phyloP scores from a whole-genome alignment of 176 grass and related monocot species.

The Avena atlantica region DNA sequence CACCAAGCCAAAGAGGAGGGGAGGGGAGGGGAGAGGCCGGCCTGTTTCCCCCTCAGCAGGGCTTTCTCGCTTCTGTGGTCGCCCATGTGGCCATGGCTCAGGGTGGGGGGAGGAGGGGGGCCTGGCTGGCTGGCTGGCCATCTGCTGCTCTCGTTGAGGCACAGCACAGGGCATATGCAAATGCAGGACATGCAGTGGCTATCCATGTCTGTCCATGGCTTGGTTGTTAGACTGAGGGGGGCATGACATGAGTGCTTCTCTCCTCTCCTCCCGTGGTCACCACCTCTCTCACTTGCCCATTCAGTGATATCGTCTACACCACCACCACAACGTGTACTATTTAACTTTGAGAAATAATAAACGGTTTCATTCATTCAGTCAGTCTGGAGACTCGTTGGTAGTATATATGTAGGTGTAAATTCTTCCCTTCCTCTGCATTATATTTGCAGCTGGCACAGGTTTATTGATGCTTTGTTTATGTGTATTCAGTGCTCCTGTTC shows the following conservation, averaged over 20 bases:
- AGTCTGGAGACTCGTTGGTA: not conserved
- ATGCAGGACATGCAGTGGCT: not conserved
- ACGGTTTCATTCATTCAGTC: not conserved
- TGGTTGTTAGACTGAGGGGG: slow-evolving; percentile 23
- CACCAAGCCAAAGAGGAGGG: slow-evolving; percentile 52
- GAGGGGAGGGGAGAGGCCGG: not conserved
- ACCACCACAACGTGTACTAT: not conserved
- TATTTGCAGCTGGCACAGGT: not conserved
- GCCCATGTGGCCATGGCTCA: slow-evolving; percentile 53
- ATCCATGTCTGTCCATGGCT: slow-evolving; percentile 1
- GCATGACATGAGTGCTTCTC: slow-evolving; percentile 12
- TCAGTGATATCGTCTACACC: not conserved
- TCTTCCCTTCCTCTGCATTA: slow-evolving; percentile 22
- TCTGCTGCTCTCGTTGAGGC: slow-evolving; percentile 16
- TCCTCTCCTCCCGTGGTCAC: slow-evolving; percentile 1
- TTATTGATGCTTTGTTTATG: not conserved
- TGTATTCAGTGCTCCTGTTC: not conserved
- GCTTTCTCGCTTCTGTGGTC: slow-evolving; percentile 26
- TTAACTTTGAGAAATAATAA: not conserved
- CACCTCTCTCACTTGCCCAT: not conserved
- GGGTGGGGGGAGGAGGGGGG: not conserved
- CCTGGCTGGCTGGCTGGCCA: slow-evolving; percentile 15
- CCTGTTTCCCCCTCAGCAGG: slow-evolving; percentile 34
- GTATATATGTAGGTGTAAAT: not conserved
- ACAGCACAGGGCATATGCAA: slow-evolving; percentile 5